These are phyloP conservation scores for Marasmius tenuissimus DNA, from an alignment of 1,284 basidiomycete species.

Conservation along the genomic window DNA sequence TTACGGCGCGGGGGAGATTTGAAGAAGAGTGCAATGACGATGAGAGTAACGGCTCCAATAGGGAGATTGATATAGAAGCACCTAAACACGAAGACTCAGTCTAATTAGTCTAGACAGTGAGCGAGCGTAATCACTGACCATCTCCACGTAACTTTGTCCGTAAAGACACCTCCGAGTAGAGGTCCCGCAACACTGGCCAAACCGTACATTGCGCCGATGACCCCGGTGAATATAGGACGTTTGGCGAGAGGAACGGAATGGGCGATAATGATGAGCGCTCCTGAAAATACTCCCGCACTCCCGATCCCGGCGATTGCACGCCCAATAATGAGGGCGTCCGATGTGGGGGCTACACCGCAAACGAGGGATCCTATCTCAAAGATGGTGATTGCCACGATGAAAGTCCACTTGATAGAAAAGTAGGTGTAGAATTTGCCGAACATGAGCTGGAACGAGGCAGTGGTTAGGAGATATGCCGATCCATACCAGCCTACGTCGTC, in stretches of 20 bases:
- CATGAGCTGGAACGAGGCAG: constrained; percentile 16
- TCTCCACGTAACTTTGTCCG: constrained; percentile 11
- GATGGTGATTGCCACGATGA: constrained; percentile 9
- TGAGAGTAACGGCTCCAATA: constrained; percentile 1
- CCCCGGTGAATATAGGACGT: constrained; percentile 4
- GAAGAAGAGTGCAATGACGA: constrained; percentile 3
- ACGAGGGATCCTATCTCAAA: constrained; percentile 13
- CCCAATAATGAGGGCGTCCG: constrained; percentile 6
- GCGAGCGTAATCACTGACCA: constrained; percentile 3
- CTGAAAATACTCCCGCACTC: constrained; percentile 6
- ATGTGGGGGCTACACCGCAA: constrained; percentile 8
- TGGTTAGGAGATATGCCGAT: constrained; percentile 17
- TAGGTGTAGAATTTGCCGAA: constrained; percentile 19
- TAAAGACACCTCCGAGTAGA: constrained; percentile 13
- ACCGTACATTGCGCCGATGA: constrained; percentile 10
- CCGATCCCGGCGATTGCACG: constrained; percentile 12
- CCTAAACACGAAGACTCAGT: background rate
- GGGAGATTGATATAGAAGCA: constrained; percentile 13
- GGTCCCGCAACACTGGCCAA: constrained; percentile 9
- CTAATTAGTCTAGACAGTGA: background rate
- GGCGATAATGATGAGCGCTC: constrained; percentile 8
- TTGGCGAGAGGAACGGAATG: constrained; percentile 6
- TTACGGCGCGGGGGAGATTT: background rate
- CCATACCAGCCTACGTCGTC: constrained; percentile 22
- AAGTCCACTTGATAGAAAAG: constrained; percentile 11